Base-by-base conservation (phyloP, 2,329 filamentous ascomycete genomes). In the Tolypocladium tropicale region DNA sequence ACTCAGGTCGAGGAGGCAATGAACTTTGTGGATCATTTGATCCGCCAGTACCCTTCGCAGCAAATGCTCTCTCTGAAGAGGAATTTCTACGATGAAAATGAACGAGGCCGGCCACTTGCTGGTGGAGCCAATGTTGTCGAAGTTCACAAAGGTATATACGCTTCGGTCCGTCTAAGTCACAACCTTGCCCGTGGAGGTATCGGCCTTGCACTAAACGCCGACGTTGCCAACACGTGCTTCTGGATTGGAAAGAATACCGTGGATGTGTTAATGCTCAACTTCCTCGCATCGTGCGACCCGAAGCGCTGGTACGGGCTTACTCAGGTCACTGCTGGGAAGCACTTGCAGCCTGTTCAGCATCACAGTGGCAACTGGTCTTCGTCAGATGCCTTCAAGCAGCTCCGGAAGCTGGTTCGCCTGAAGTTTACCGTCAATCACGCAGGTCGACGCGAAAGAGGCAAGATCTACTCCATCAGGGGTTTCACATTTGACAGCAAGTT, bases 221-320 rank as follows among this genome's bases (percentile, higher is more conserved):
- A 99, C 65, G 88, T 96, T 33, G 87, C 92, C 56, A 96, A 97
- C 67, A 89, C 90, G 0, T 89, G 88, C 14, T 99, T 99, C 74
- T 97, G 89, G 87, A 78, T 71, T 0, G 70, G 65, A 0, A 60
- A 66, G 2, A 70, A 74, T 50, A 66, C 65, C 1, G 53, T 81
- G 5, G 71, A 74, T 21, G 62, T 71, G 3, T 56, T 80, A 2
- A 56, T 64, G 50, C 64, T 70, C 67, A 66, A 71, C 54, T 71
- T 69, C 23, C 62, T 70, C 48, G 68, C 58, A 33, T 63, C 63
- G 3, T 61, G 63, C 36, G 71, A 74, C 30, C 50, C 49, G n/a
- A 57, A 52, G 1, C 64, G 62, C 23, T 73, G 64, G 59, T 57
- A 58, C 6, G 60, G 63, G 6, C 16, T 68, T 0, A 62, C 65